Conservation (phyloP, 23 red algal genomes). For the Gracilaria vermiculophylla region DNA sequence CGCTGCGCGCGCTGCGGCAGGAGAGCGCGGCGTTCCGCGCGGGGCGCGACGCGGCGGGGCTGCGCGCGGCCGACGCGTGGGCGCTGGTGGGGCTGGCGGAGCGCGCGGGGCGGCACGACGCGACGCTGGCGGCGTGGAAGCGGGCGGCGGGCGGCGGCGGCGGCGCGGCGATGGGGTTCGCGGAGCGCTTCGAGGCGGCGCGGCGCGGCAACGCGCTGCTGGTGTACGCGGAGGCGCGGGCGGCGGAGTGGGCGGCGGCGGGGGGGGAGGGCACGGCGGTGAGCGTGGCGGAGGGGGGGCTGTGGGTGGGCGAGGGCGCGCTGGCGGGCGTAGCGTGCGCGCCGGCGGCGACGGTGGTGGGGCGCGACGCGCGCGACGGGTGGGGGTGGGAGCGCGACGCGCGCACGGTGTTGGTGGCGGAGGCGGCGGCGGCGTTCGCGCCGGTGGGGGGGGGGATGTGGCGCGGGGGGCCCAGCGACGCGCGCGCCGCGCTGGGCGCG, state of each 20-base stretch:
- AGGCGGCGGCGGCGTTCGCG: not conserved
- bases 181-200: not conserved
- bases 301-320: not conserved
- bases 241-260: not conserved
- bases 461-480: too few relatives aligned
- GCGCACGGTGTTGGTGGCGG: not conserved
- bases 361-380: not conserved
- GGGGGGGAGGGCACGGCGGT: not conserved
- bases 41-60: not conserved
- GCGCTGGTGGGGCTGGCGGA: not conserved
- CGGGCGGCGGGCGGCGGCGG: not conserved
- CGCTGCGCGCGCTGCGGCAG: not conserved
- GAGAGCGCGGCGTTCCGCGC: not conserved
- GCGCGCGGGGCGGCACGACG: not conserved
- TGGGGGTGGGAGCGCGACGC: not conserved
- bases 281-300: not conserved
- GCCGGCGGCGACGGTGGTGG: not conserved
- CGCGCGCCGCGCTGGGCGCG: not conserved
- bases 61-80: not conserved
- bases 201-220: not conserved
- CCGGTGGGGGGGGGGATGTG: too few relatives aligned
- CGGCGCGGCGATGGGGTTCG: not conserved
- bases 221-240: not conserved
- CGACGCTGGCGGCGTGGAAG: not conserved
- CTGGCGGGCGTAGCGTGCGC: not conserved